Conservation (phyloP, 2,329 filamentous ascomycete genomes). For the Calonectria crousiana region DNA sequence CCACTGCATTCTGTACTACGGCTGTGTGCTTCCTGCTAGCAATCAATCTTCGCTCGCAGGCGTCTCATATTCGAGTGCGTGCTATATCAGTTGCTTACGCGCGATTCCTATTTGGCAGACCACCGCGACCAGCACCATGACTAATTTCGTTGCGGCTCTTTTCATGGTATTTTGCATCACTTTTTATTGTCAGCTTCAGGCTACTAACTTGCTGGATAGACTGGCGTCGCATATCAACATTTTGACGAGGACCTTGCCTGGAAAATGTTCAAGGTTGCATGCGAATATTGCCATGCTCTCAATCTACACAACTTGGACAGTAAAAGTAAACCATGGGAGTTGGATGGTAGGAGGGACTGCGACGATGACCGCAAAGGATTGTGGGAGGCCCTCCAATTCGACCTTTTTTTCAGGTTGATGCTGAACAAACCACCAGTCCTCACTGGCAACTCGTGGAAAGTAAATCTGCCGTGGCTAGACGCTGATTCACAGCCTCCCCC, state of each 20-base stretch:
- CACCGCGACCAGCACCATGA: neutral
- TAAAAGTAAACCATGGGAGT: neutral
- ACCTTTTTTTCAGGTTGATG: neutral
- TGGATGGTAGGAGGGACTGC: neutral
- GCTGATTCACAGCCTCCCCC: neutral
- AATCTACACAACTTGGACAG: slow-evolving; percentile 5
- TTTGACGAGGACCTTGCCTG: slow-evolving; percentile 5
- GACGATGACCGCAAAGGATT: neutral
- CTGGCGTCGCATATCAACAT: slow-evolving; percentile 1
- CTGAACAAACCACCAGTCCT: neutral
- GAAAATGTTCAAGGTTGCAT: slow-evolving; percentile 7
- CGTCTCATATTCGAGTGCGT: neutral
- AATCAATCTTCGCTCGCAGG: neutral
- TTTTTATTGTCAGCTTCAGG: too few relatives aligned
- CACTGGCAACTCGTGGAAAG: neutral
- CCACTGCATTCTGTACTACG: neutral
- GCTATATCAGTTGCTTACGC: neutral
- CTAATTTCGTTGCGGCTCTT: neutral
- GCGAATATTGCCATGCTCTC: slow-evolving; percentile 7
- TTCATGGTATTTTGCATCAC: neutral
- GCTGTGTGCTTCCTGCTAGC: neutral
- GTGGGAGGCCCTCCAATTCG: neutral
- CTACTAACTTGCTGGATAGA: neutral
- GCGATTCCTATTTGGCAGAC: slow-evolving; percentile 1
- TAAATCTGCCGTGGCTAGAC: neutral